These are phyloP conservation scores for Dioscorea alata DNA, from an alignment of 106 monocot genomes.

Conservation along the genomic window DNA sequence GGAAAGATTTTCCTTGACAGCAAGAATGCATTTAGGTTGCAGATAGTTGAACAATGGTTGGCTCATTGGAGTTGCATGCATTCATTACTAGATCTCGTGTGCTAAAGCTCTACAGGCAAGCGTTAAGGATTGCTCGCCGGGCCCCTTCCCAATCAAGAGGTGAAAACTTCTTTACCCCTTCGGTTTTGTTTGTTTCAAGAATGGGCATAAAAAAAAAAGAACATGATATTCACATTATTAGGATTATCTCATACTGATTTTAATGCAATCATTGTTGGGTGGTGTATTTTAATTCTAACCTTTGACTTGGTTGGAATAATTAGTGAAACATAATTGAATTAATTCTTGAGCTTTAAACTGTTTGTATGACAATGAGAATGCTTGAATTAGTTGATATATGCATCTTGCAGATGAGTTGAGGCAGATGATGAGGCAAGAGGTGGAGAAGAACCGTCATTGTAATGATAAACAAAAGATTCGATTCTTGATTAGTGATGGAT, in stretches of 20 bases:
- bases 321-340: too few species aligned
- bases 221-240: too few species aligned
- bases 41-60: slow-evolving; percentile 27
- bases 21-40: not conserved
- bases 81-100: slow-evolving; percentile 75
- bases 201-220: too few species aligned
- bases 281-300: not conserved
- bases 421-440: slow-evolving; percentile 45
- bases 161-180: slow-evolving; percentile 9
- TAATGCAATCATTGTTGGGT: not conserved
- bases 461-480: slow-evolving; percentile 70
- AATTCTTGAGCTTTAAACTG: not conserved
- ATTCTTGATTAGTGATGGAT: slow-evolving; percentile 79
- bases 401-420: slow-evolving; percentile 56
- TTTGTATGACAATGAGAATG: not conserved
- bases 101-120: slow-evolving; percentile 75
- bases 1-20: not conserved
- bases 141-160: slow-evolving; percentile 69
- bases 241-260: too few species aligned
- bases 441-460: slow-evolving; percentile 63
- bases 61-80: slow-evolving; percentile 58
- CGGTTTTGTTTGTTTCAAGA: too few species aligned
- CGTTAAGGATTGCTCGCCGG: slow-evolving; percentile 41
- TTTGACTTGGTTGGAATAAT: not conserved
- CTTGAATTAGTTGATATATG: not conserved